These are phyloP conservation scores for Leptoxyphium fumago DNA, from an alignment of 2,329 filamentous ascomycete species.

Conservation along the genomic window DNA sequence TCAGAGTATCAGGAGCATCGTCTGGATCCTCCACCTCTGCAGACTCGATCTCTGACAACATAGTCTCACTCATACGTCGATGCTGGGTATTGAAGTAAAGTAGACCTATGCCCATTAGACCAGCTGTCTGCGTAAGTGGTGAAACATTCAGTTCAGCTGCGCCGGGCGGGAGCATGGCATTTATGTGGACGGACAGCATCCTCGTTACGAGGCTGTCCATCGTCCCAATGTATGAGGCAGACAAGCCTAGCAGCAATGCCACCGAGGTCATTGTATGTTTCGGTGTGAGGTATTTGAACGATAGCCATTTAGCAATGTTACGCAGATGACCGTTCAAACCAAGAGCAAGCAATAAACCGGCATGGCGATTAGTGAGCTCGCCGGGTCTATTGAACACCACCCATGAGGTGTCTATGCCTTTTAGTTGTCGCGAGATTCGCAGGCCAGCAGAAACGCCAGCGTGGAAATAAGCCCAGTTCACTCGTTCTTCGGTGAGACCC, in stretches of 20 bases:
- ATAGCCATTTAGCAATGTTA: conserved; percentile 89
- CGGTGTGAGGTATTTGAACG: conserved; percentile 96
- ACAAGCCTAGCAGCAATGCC: conserved; percentile 78
- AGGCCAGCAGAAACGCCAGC: conserved; percentile 87
- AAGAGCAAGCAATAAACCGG: conserved; percentile 78
- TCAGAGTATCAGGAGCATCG: conserved; percentile 57
- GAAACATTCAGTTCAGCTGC: conserved; percentile 91
- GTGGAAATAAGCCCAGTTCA: conserved; percentile 97
- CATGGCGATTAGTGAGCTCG: conserved; percentile 90
- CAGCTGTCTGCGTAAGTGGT: conserved; percentile 83
- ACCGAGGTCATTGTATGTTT: conserved; percentile 99
- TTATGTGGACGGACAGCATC: conserved; percentile 87
- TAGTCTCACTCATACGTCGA: conserved; percentile 95
- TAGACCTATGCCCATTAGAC: conserved; percentile 90
- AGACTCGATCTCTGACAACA: conserved; percentile 93
- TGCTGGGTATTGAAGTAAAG: conserved; percentile 93
- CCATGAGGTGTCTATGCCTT: conserved; percentile 96
- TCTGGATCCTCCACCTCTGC: conserved; percentile 61
- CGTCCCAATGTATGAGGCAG: conserved; percentile 85
- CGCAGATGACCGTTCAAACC: conserved; percentile 93
- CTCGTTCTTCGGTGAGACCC: conserved; percentile 85
- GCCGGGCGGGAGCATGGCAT: conserved; percentile 79
- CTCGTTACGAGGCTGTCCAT: conserved; percentile 95
- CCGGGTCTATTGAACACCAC: conserved; percentile 94
- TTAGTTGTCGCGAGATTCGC: conserved; percentile 75